Conservation (phyloP, 768 basidiomycete species). For the Trametes meyenii region DNA sequence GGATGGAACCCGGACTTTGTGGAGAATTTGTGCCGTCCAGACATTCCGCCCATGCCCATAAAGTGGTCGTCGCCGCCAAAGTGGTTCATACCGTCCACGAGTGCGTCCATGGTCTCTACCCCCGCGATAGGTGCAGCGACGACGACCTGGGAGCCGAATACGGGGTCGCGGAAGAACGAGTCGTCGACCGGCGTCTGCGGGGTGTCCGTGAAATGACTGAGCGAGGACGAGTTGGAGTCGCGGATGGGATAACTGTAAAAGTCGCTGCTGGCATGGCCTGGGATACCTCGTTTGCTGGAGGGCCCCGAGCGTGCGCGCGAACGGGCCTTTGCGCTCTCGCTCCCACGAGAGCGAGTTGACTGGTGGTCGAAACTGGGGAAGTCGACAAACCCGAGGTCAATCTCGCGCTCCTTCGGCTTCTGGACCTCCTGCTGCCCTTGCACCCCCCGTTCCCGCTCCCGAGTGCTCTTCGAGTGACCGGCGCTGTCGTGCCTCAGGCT, state of each 20-base stretch:
- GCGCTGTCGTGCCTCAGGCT: slow-evolving; percentile 21
- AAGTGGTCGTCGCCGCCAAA: slow-evolving; percentile 57
- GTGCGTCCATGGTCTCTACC: slow-evolving; percentile 85
- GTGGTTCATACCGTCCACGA: slow-evolving; percentile 90
- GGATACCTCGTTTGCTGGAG: slow-evolving; percentile 9
- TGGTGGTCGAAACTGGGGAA: slow-evolving; percentile 20
- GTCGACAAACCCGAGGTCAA: slow-evolving; percentile 15
- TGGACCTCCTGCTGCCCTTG: slow-evolving; percentile 4
- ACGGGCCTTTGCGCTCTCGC: slow-evolving; percentile 16
- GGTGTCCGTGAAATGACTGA: slow-evolving; percentile 65
- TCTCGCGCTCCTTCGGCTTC: slow-evolving; percentile 7
- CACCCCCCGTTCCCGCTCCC: slow-evolving; percentile 9
- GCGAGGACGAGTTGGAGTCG: slow-evolving; percentile 69
- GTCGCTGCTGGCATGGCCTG: slow-evolving; percentile 12
- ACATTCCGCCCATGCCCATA: slow-evolving; percentile 40
- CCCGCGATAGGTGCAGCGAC: slow-evolving; percentile 79
- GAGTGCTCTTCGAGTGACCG: slow-evolving; percentile 15
- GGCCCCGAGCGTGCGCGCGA: slow-evolving; percentile 22
- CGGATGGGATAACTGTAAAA: slow-evolving; percentile 43
- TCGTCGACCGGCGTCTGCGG: slow-evolving; percentile 69
- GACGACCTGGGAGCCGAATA: slow-evolving; percentile 46
- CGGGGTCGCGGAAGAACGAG: slow-evolving; percentile 30
- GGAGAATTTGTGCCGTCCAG: slow-evolving; percentile 55
- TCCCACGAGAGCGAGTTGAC: slow-evolving; percentile 12
- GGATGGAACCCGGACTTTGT: slow-evolving; percentile 65